Evolutionary conservation across 768 basidiomycete genomes (phyloP), one percentile per base, ranked within the genome.

Genomic region (Phlegmacium glaucopus): DNA sequence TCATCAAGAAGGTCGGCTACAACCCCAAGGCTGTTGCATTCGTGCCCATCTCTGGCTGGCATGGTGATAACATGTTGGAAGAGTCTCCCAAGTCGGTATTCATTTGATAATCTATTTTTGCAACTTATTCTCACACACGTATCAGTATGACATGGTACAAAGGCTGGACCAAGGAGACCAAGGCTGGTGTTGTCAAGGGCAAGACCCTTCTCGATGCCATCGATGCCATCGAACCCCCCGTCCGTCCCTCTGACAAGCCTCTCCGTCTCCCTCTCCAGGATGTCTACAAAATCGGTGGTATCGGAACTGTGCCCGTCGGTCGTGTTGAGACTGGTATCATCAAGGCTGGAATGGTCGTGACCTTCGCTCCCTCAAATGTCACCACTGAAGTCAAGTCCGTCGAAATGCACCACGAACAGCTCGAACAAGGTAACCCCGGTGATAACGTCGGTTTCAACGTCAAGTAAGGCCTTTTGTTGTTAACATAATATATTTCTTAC

Each of bases 211-310:
- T 99, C 61, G 96, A 99, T 70, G 94, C 96, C 68, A 98, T 99
- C 62, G 96, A 99, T 64, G 94, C 94, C 71, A 99, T 99, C 65
- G 96, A 99, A 66, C 94, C 96, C 65, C 96, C 96, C 55, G 71
- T 77, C 58, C 92, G 96, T 72, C 96, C 96, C 55, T 87, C 89
- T 68, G 96, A 99, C 80, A 98, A 97, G 82, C 95, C 96, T 61
- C 96, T 99, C 78, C 94, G 96, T 76, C 94, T 99, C 59, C 94
- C 95, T 63, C 93, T 96, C 71, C 95, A 99, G 85, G 96, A 99
- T 83, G 96, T 99, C 67, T 98, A 99, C 92, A 99, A 99, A 83
- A 99, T 99, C 64, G 96, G 96, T 77, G 96, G 96, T 92, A 99
- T 99, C 60, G 96, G 96, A 60, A 99, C 96, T 62, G 96, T 99